Conservation (phyloP, 169 alveolate genomes). For the Plasmodium blacklocki region DNA sequence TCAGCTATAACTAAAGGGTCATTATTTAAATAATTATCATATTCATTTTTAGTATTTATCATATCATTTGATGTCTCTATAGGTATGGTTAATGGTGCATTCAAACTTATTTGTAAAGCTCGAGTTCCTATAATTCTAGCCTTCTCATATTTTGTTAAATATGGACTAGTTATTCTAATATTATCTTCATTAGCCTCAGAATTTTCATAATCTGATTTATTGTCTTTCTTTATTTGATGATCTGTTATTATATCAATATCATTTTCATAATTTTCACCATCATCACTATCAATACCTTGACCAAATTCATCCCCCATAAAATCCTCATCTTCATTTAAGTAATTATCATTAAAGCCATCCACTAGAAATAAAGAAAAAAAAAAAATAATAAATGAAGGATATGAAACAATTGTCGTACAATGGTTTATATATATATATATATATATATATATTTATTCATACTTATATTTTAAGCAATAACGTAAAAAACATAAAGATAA, state of each 20-base stretch:
- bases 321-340: constrained; percentile 69
- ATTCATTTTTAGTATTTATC: constrained; percentile 82
- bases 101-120: constrained; percentile 98
- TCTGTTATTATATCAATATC: constrained; percentile 85
- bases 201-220: constrained; percentile 83
- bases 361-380: constrained; percentile 15
- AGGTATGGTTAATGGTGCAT: constrained; percentile 97
- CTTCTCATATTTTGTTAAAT: constrained; percentile 98
- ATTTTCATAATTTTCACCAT: constrained; percentile 85
- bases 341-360: constrained; percentile 59
- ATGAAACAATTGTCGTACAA: background rate
- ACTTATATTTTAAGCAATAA: background rate
- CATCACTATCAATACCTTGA: constrained; percentile 86
- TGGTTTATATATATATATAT: background rate
- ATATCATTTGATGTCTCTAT: constrained; percentile 84
- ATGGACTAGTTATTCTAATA: constrained; percentile 92
- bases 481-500: too few relatives aligned
- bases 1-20: constrained; percentile 99
- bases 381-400: background rate
- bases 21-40: constrained; percentile 91
- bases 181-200: constrained; percentile 84
- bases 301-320: constrained; percentile 85
- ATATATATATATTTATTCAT: background rate
- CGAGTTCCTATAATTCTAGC: constrained; percentile 99
- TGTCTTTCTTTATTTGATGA: constrained; percentile 78